Base-by-base conservation (phyloP, 371 early-diverging fungal species). In the Rhizopus sp. region DNA sequence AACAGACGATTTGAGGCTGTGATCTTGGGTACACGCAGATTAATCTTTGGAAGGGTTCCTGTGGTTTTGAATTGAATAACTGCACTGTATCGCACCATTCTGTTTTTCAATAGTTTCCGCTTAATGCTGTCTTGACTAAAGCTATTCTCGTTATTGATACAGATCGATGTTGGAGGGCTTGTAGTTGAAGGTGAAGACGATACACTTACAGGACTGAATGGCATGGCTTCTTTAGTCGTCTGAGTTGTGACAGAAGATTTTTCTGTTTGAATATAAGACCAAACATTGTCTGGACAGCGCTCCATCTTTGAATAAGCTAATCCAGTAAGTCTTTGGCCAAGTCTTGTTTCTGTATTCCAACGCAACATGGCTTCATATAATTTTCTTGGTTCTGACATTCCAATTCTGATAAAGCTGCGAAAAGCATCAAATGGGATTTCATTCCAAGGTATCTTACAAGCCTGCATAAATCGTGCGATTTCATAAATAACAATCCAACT, bases 1-100 rank as follows among this genome's bases (percentile, higher is more conserved):
- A 73, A 77, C 42, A 77, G 66, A 0, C 77, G 65, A 38, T 77
- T 77, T 30, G 77, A 77, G 1, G 74, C 68, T 12, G 60, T 59
- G 7, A 73, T 55, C 33, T 61, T 63, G 5, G 73, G 72, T 2
- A 72, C 54, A 30, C 68, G 50, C 3, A 77, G 32, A 0, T 40
- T 35, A 16, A 77, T 65, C 4, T 4, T 32, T 0, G 72, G 77
- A 3, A 39, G 53, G 5, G 16, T 8, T 2, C 3, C 13, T 4
- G 9, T 17, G 0, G 16, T 45, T 30, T 53, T 59, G 33, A 53
- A 57, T 7, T 35, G n/a, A 4, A 76, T 48, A 31, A 68, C 29
- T 0, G 55, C 73, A 16, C 66, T 53, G 40, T 62, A 76, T 40
- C 70, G 76, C 8, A 76, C 59, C 54, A 58, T 62, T 13, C 76